Evolutionary conservation across 73 alveolate genomes (phyloP).

Genomic region (Blepharisma japonicum): DNA sequence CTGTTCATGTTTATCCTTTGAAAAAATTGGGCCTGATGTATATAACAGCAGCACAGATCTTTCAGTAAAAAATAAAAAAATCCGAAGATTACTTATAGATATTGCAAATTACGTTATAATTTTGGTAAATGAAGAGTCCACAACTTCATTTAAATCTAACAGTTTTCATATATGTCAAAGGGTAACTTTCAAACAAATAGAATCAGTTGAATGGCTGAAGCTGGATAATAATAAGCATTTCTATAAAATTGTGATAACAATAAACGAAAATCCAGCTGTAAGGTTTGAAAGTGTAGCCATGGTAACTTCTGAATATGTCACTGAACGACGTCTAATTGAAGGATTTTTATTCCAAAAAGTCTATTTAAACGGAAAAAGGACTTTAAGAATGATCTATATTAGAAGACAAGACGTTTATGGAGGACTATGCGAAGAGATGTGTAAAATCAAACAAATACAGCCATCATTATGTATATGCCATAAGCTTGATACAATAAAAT

Average conservation of each 20-base stretch:
- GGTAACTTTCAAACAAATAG: too few species aligned
- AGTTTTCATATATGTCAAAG: too few species aligned
- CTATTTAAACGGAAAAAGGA: constrained; percentile 15
- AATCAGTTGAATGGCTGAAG: too few species aligned
- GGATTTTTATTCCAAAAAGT: background rate
- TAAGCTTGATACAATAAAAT: too few species aligned
- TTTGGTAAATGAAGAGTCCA: too few species aligned
- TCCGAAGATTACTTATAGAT: too few species aligned
- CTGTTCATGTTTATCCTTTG: constrained; percentile 20
- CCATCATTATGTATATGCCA: constrained; percentile 22
- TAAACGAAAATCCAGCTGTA: background rate
- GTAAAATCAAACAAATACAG: background rate
- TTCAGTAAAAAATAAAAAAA: too few species aligned
- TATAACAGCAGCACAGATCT: too few species aligned
- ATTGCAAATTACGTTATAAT: too few species aligned
- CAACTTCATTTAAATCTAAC: too few species aligned
- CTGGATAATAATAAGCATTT: too few species aligned
- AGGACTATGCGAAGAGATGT: constrained; percentile 19
- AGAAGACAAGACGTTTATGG: constrained; percentile 27
- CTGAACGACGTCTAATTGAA: background rate
- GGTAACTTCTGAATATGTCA: background rate
- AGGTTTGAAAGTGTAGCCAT: constrained; percentile 18
- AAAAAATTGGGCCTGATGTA: background rate
- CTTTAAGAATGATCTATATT: background rate
- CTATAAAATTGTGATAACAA: too few species aligned